These are phyloP conservation scores for Pyricularia grisea DNA, from an alignment of 2,329 filamentous ascomycete species.

Conservation along the genomic window DNA sequence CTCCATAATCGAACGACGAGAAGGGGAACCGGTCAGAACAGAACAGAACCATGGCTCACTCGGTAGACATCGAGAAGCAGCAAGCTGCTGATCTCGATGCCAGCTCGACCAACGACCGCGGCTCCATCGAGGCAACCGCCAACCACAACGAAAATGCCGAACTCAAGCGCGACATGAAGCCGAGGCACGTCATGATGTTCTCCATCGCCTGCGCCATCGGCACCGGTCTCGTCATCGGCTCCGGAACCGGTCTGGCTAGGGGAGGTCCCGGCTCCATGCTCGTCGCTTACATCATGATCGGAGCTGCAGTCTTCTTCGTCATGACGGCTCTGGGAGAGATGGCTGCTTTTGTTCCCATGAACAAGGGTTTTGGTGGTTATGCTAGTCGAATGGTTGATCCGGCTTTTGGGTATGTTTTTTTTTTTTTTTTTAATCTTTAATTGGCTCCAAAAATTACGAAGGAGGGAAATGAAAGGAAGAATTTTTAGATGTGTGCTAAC, in stretches of 20 bases:
- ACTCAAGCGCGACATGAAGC: background rate
- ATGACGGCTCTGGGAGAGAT: background rate
- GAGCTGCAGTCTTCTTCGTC: background rate
- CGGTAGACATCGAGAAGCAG: background rate
- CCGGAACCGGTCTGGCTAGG: background rate
- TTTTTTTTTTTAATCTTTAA: too few relatives aligned
- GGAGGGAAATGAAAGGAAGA: background rate
- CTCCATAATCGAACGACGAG: background rate
- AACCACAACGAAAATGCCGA: background rate
- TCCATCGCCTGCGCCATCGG: background rate
- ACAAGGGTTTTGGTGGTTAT: background rate
- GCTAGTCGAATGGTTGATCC: background rate
- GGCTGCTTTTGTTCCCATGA: background rate
- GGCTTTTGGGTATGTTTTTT: background rate
- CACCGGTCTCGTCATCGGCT: background rate
- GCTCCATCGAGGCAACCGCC: background rate
- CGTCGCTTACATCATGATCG: background rate
- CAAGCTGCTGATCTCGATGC: background rate
- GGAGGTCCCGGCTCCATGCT: background rate
- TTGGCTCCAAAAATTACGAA: too few relatives aligned
- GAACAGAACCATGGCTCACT: background rate
- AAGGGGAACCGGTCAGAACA: background rate
- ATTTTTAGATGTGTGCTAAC: background rate
- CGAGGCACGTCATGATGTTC: background rate
- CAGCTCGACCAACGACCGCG: background rate